A percentile compares a stretch with the other conserved stretches of the same genome.
phyloP scores from a whole-genome alignment of 176 grass and related monocot species.

The Eleusine coracana region DNA sequence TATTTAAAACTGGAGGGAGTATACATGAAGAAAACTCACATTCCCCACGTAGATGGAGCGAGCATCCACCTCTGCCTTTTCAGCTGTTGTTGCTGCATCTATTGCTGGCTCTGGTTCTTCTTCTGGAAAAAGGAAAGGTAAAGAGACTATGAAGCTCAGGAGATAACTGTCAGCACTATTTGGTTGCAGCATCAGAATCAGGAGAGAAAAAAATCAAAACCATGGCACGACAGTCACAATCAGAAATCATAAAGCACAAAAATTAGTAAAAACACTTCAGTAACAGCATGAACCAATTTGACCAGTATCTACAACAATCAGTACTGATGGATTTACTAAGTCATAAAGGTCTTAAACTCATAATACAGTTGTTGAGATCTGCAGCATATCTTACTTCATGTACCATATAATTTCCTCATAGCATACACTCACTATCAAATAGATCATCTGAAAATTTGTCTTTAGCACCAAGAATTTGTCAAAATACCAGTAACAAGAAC shows the following conservation, averaged over 20 bases:
- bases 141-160: neutral
- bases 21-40: constrained; percentile 61
- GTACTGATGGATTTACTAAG: neutral
- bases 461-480: neutral
- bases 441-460: neutral
- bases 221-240: neutral
- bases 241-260: constrained; percentile 9
- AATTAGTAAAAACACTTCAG: constrained; percentile 1
- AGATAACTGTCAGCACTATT: neutral
- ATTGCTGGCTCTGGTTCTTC: constrained; percentile 40
- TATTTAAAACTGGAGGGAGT: neutral
- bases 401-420: neutral
- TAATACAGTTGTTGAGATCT: neutral
- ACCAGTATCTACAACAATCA: neutral
- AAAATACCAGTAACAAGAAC: neutral
- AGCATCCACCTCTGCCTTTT: constrained; percentile 78
- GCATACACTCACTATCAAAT: neutral
- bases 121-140: constrained; percentile 20
- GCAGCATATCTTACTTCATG: neutral
- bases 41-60: constrained; percentile 85
- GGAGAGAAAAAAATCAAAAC: neutral
- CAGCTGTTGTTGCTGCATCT: constrained; percentile 25
- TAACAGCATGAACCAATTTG: neutral
- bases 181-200: neutral
- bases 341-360: too few species aligned